Evolutionary conservation across 2,329 filamentous ascomycete genomes (phyloP), one percentile per base, ranked within the genome.

Genomic region (Penicillium sp.): DNA sequence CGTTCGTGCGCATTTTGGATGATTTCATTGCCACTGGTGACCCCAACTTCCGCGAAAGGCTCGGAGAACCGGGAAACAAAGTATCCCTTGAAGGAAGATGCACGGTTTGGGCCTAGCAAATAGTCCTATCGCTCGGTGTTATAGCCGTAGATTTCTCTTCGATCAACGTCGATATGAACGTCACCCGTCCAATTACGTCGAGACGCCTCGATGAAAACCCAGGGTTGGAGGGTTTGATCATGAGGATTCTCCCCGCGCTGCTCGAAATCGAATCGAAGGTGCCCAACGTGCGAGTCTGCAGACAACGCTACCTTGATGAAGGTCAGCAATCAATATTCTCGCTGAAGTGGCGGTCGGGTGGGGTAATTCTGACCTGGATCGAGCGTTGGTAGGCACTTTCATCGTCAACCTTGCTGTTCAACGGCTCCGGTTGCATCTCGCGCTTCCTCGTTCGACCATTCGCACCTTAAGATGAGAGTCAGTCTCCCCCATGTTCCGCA

Each of bases 111-210:
- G 1, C 80, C 80, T 0, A 82, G 63, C 6, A 72, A 70, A 54
- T 81, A 82, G 54, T 82, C 80, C 62, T 82, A 79, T 38, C 79
- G 70, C 61, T 82, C 78, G 0, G 78, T 74, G 56, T 82, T 82
- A 31, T 74, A 78, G 0, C 79, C 79, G 14, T 68, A 79, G 12
- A 82, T 66, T 57, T 82, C 80, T 43, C 58, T 69, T 8, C 54
- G 67, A 2, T 67, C 52, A 0, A 68, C 51, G 56, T 82, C 73
- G 49, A 82, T 76, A 11, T 73, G 63, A 38, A 75, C 76, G 49
- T 75, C 69, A 0, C 79, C 80, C 8, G 78, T 81, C 79, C 79
- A 82, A 37, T 81, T 81, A 47, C 74, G 71, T 8, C 79, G 75
- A 3, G 78, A 80, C 2, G 75, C 75, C 63, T 82, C 78, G n/a